phyloP scores from a whole-genome alignment of 2,329 filamentous ascomycete species.

The Teratosphaeria nubilosa region DNA sequence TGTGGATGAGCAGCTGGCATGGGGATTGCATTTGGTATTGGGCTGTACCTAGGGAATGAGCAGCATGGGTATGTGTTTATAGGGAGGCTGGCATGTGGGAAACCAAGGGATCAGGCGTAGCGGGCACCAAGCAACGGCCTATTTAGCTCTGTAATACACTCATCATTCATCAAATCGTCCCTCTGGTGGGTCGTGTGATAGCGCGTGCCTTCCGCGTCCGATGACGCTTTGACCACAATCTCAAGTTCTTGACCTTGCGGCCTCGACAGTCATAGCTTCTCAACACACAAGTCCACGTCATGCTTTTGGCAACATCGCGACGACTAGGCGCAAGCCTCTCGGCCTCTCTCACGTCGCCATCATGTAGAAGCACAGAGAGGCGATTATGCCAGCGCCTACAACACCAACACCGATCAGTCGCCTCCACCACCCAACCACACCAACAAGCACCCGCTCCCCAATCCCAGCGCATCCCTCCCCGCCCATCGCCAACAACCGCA shows the following conservation, averaged over 20 bases:
- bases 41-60: neutral
- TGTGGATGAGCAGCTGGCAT: neutral
- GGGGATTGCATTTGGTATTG: neutral
- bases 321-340: constrained; percentile 15
- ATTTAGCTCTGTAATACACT: neutral
- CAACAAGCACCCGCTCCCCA: constrained; percentile 6
- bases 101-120: neutral
- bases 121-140: neutral
- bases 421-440: constrained; percentile 8
- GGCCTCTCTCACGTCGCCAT: constrained; percentile 9
- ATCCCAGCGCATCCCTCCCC: constrained; percentile 7
- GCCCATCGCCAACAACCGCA: constrained; percentile 11
- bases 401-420: neutral
- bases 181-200: neutral
- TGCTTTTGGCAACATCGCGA: constrained; percentile 12
- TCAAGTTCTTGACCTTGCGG: neutral
- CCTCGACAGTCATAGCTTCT: neutral
- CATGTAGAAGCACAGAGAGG: constrained; percentile 4
- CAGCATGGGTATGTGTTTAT: neutral
- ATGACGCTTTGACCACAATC: neutral
- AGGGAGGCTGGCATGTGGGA: neutral
- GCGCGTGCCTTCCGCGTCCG: neutral
- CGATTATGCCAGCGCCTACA: neutral
- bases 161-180: neutral
- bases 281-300: constrained; percentile 3